Evolutionary conservation across 306 rosid genomes (phyloP).

Genomic region (Myrica gale): DNA sequence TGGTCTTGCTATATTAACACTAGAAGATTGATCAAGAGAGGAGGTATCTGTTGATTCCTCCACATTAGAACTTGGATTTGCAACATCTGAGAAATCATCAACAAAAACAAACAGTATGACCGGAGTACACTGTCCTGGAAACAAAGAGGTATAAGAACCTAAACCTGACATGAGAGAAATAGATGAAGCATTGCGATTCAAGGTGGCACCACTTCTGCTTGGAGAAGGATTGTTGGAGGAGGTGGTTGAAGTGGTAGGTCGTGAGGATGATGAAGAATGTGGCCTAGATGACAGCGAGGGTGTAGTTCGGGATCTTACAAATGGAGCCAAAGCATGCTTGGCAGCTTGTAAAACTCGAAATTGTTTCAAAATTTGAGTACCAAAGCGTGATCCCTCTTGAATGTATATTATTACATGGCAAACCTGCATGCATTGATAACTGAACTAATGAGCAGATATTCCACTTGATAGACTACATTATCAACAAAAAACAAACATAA

Average conservation of each 20-base stretch:
- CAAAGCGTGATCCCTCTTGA: conserved; percentile 78
- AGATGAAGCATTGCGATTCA: conserved; percentile 59
- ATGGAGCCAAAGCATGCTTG: conserved; percentile 79
- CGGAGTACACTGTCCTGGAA: conserved; percentile 93
- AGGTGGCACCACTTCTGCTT: conserved; percentile 57
- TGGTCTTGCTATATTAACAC: conserved; percentile 50
- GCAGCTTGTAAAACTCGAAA: conserved; percentile 82
- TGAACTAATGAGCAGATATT: conserved; percentile 25
- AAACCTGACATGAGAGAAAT: conserved; percentile 82
- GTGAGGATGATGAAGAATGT: conserved; percentile 46
- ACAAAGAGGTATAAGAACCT: conserved; percentile 85
- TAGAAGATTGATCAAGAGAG: conserved; percentile 51
- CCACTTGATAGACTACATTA: conserved; percentile 6
- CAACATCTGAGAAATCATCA: conserved; percentile 65
- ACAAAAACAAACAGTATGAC: conserved; percentile 75
- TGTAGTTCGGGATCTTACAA: conserved; percentile 48
- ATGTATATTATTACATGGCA: conserved; percentile 77
- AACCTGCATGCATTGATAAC: conserved; percentile 85
- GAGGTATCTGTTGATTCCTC: conserved; percentile 60
- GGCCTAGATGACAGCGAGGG: conserved; percentile 49
- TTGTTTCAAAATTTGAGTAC: conserved; percentile 59
- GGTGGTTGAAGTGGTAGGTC: conserved; percentile 36
- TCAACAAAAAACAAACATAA: conserved; percentile 11
- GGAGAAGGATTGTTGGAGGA: conserved; percentile 60
- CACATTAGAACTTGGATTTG: conserved; percentile 44